phyloP scores from a whole-genome alignment of 2,329 filamentous ascomycete species.

The Curvularia sp. region DNA sequence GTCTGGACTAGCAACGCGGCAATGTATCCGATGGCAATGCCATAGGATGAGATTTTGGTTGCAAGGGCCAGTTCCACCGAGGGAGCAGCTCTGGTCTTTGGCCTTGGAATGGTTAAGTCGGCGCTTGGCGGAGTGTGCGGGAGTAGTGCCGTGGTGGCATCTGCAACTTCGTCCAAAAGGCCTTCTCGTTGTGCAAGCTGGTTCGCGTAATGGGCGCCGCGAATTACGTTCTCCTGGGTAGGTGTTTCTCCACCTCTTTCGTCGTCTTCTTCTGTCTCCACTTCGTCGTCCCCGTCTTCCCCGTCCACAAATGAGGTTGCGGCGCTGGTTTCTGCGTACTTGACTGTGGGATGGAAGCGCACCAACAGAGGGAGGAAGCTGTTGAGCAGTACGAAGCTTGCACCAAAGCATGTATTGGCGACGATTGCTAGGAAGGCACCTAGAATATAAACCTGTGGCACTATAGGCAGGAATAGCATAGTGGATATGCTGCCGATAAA shows the following conservation, averaged over 20 bases:
- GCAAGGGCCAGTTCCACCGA: conserved; percentile 80
- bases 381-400: conserved; percentile 93
- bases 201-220: conserved; percentile 40
- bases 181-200: conserved; percentile 36
- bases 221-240: conserved; percentile 28
- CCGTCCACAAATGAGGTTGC: conserved; percentile 35
- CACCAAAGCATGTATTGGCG: conserved; percentile 92
- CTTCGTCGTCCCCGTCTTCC: conserved; percentile 27
- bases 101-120: conserved; percentile 43
- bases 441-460: conserved; percentile 77
- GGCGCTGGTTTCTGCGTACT: conserved; percentile 41
- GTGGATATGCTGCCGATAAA: conserved; percentile 80
- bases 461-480: conserved; percentile 86
- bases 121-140: conserved; percentile 32
- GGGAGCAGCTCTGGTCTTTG: conserved; percentile 47
- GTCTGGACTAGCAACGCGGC: conserved; percentile 86
- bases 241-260: conserved; percentile 22
- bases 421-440: conserved; percentile 86
- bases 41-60: conserved; percentile 88
- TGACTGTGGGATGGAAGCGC: conserved; percentile 75
- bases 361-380: conserved; percentile 93
- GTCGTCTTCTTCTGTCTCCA: conserved; percentile 22
- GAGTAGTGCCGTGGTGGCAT: conserved; percentile 51
- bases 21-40: conserved; percentile 92
- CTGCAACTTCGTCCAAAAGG: conserved; percentile 38